Percentiles rank a stretch among this genome's conserved stretches.
phyloP scores from a whole-genome alignment of 1,139 yeast species.

The Taiozyma sp. region DNA sequence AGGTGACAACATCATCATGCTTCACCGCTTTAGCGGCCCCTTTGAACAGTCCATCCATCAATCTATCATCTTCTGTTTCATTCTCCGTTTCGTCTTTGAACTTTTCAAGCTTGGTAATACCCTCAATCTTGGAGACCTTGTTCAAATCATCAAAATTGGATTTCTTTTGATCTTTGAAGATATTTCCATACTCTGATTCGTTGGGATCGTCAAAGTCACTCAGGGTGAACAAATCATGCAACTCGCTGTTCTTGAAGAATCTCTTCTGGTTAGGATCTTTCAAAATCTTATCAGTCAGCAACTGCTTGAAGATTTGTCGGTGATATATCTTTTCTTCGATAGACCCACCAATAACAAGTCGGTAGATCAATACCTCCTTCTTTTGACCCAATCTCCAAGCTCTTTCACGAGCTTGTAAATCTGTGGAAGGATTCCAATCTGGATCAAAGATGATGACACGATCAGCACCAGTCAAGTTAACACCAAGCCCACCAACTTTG shows the following conservation, averaged over 20 bases:
- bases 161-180: conserved; percentile 23
- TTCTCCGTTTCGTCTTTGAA: conserved; percentile 43
- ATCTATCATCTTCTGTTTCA: conserved; percentile 46
- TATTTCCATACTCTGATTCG: conserved; percentile 22
- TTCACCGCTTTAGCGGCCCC: conserved; percentile 60
- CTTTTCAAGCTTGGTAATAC: conserved; percentile 40
- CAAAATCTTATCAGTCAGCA: conserved; percentile 85
- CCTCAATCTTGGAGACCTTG: conserved; percentile 45
- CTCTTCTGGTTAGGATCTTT: conserved; percentile 94
- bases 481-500: conserved; percentile 93
- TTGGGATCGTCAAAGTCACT: conserved; percentile 63
- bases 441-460: conserved; percentile 94
- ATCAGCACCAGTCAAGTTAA: conserved; percentile 92
- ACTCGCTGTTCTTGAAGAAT: conserved; percentile 86
- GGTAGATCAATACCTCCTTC: conserved; percentile 85
- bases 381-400: conserved; percentile 98
- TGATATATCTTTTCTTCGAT: conserved; percentile 97
- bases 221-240: conserved; percentile 82
- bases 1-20: conserved; percentile 73
- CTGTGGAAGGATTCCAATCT: conserved; percentile 98
- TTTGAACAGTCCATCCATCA: conserved; percentile 74
- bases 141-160: conserved; percentile 51
- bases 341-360: conserved; percentile 92
- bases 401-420: conserved; percentile 92
- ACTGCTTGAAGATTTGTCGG: conserved; percentile 93